A percentile compares a stretch with the other conserved stretches of the same genome.
Conservation (phyloP, 2,329 filamentous ascomycete species). For the Ascochyta viciae-villosae region DNA sequence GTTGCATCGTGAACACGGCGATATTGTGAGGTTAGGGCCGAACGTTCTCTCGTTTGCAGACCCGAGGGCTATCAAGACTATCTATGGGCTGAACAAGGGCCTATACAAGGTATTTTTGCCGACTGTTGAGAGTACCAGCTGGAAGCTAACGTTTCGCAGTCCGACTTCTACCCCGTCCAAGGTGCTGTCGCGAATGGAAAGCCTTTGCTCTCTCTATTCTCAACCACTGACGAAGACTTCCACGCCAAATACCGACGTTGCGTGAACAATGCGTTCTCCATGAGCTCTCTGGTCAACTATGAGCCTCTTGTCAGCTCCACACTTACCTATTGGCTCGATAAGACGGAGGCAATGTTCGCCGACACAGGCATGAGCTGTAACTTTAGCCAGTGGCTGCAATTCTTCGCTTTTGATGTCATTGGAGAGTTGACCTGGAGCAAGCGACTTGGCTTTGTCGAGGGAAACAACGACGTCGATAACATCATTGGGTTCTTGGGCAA, state of each 20-base stretch:
- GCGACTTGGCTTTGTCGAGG: conserved; percentile 76
- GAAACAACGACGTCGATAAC: conserved; percentile 76
- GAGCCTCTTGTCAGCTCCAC: conserved; percentile 82
- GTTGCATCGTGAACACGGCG: conserved; percentile 74
- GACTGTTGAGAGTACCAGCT: background rate
- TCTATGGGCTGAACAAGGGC: conserved; percentile 84
- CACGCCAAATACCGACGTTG: conserved; percentile 77
- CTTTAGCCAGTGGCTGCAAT: conserved; percentile 77
- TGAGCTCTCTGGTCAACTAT: conserved; percentile 78
- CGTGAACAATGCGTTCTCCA: conserved; percentile 78
- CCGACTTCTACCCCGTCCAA: conserved; percentile 82
- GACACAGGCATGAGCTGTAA: conserved; percentile 60
- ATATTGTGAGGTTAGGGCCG: conserved; percentile 77
- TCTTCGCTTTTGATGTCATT: conserved; percentile 83
- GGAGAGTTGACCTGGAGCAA: conserved; percentile 80
- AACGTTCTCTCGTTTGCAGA: conserved; percentile 77
- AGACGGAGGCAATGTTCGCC: conserved; percentile 54
- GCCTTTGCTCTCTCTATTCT: conserved; percentile 75
- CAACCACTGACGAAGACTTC: conserved; percentile 75
- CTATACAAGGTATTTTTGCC: conserved; percentile 69
- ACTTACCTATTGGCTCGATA: conserved; percentile 70
- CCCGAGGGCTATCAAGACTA: conserved; percentile 74
- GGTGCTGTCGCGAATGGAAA: conserved; percentile 74
- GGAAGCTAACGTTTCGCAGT: conserved; percentile 56
- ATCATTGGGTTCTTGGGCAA: conserved; percentile 70